Evolutionary conservation across 306 rosid genomes (phyloP).

Genomic region (Cyclanthera cordifolia): DNA sequence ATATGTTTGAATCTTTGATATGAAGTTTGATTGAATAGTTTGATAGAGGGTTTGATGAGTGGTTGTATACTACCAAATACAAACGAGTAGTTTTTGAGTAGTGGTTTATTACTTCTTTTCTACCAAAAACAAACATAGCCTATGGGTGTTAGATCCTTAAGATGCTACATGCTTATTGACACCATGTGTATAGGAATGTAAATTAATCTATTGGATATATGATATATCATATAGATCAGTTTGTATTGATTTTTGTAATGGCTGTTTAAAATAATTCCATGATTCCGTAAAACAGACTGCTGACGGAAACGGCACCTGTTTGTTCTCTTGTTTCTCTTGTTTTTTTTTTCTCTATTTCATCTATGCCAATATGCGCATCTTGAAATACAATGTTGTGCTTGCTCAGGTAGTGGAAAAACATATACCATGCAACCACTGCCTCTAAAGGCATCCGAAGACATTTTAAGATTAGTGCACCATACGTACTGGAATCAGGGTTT

Average conservation of each 20-base stretch:
- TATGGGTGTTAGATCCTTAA: not conserved
- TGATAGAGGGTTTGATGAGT: no score
- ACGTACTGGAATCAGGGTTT: slow-evolving; percentile 80
- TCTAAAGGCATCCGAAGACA: slow-evolving; percentile 85
- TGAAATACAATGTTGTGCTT: slow-evolving; percentile 6
- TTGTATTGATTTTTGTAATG: not conserved
- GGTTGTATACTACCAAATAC: no score
- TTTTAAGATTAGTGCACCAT: slow-evolving; percentile 87
- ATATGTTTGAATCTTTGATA: no score
- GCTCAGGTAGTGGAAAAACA: slow-evolving; percentile 92
- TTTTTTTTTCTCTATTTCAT: not conserved
- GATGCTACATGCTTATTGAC: not conserved
- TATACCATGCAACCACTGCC: slow-evolving; percentile 97
- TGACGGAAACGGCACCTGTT: not conserved
- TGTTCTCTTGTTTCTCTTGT: not conserved
- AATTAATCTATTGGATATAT: not conserved
- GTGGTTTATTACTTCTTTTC: no score
- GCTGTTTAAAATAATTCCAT: not conserved
- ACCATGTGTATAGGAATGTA: not conserved
- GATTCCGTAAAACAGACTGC: not conserved
- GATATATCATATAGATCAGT: not conserved
- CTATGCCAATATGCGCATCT: not conserved
- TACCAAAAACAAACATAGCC: no score
- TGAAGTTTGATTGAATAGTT: no score
- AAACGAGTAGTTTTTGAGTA: no score